These are phyloP conservation scores for Linum usitatissimum DNA, from an alignment of 345 rosid genomes.

Conservation along the genomic window DNA sequence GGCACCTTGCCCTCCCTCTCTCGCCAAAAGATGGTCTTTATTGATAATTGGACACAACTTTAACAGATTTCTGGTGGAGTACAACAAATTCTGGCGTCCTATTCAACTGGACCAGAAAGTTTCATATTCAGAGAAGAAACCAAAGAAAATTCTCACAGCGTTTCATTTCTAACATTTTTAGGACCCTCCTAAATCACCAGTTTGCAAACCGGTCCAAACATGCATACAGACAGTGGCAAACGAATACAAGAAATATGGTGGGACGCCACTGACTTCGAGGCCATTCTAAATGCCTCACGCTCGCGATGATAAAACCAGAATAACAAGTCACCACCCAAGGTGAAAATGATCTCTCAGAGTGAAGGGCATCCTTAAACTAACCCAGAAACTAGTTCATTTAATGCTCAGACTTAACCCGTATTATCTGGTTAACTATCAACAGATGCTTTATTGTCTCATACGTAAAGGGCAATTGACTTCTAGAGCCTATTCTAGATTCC, in stretches of 20 bases:
- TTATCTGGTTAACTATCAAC: conserved; percentile 20
- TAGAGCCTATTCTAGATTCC: conserved; percentile 11
- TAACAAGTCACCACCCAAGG: conserved; percentile 5
- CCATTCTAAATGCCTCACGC: neutral
- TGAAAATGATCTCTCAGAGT: neutral
- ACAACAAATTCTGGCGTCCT: conserved; percentile 23
- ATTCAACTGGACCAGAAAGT: conserved; percentile 18
- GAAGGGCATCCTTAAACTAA: conserved; percentile 8
- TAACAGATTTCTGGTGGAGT: conserved; percentile 19
- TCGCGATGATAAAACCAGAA: conserved; percentile 2
- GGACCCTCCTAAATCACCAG: neutral
- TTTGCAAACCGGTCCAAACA: neutral
- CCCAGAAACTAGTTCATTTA: conserved; percentile 7
- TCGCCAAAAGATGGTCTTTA: conserved; percentile 3
- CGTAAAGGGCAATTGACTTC: conserved; percentile 8
- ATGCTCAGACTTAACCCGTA: conserved; percentile 16
- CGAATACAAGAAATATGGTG: neutral
- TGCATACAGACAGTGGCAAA: neutral
- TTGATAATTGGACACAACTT: conserved; percentile 14
- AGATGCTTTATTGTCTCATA: conserved; percentile 17
- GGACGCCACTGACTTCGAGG: neutral
- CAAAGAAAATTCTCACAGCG: neutral
- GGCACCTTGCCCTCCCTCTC: conserved; percentile 14
- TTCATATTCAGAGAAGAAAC: conserved; percentile 2
- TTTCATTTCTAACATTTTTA: conserved; percentile 2